Evolutionary conservation across 495 filamentous ascomycete genomes (phyloP), one percentile per base, ranked within the genome.

Genomic region (Lentithecium fluviatile): DNA sequence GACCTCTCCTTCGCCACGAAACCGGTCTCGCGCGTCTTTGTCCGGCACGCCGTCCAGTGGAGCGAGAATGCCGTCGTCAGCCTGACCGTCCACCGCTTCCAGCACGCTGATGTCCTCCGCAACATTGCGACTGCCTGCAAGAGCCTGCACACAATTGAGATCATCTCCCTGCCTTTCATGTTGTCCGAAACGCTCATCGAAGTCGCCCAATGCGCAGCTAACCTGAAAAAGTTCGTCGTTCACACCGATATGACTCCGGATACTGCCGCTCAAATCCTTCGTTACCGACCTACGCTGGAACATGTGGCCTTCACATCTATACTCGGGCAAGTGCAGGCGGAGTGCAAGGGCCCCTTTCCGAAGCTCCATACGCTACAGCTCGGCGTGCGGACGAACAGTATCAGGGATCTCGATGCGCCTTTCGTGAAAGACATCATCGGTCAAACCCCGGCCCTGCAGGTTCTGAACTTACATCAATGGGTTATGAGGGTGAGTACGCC

Each of bases 1-100:
- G 81, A 85, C 56, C 71, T 85, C 23, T 75, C 73, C 4, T 64
- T 65, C 0, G 78, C 78, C 11, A 73, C 70, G 29, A 62, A 66
- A 60, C 73, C 73, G 20, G 75, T 83, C 8, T 58, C 61, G 8
- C 72, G 71, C 57, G 64, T 64, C 1, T 75, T 79, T 15, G 62
- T 83, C 20, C 63, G 73, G 10, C 69, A 74, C 20, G 82, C 74
- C 62, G 76, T 83, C 26, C 69, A 17, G n/a, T 36, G 43, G 21
- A 61, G 60, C 23, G 32, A 72, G 25, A 72, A 73, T 21, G 77
- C 76, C 0, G 73, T 74, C 38, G 69, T 69, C 1, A 71, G 72
- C 56, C 67, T 77, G 20, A 78, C 73, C n/a, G 65, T 72, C 40
- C 75, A 76, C 17, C 71, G 67, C 17, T 66, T 80, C 47, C 69